Evolutionary conservation across 2,329 filamentous ascomycete genomes (phyloP), one percentile per base, ranked within the genome.

Genomic region (Pseudocercospora pini-densiflorae): DNA sequence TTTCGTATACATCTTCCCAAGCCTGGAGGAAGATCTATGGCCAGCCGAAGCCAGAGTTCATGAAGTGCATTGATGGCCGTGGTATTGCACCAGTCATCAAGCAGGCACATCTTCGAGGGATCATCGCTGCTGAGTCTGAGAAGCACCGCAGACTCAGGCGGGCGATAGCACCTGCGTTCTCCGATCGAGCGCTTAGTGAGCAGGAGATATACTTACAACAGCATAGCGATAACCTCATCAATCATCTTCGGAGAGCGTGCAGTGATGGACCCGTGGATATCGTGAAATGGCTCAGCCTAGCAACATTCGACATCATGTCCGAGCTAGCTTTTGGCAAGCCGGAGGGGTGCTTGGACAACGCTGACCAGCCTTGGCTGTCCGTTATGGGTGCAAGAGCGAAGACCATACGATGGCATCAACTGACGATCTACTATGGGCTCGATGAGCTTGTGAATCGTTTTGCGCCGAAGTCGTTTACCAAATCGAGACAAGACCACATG

Each of bases 21-120:
- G 76, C 76, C 1, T 85, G 82, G 79, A 77, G 78, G 68, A 79
- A 82, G 36, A 81, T 83, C 40, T 79, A 79, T 91, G 54, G 53
- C 10, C 53, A 66, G 14, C 40, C 45, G 14, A 61, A 54, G 21
- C 27, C 47, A 23, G 63, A 65, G 47, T 61, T 65, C 29, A 12
- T 24, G 23, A 65, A 65, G 31, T 63, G 61, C 23, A 23, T 59
- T 12, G 61, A 63, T 16, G 61, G 61, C 27, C 61, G 61, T n/a
- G 61, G 61, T 16, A 63, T 63, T 27, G 61, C 61, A 40, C 61
- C 61, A 8, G 61, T 63, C 14, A 59, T 36, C 36, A 62, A 54
- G 14, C 27, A 61, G 49, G 54, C 53, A 40, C 59, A 36, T 49
- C 45, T 61, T 19, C 27, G 59, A 53, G 66, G 60, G 14, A 60